Evolutionary conservation across 2,329 filamentous ascomycete species (phyloP).

Genomic region (Ascochyta clinopodiicola): DNA sequence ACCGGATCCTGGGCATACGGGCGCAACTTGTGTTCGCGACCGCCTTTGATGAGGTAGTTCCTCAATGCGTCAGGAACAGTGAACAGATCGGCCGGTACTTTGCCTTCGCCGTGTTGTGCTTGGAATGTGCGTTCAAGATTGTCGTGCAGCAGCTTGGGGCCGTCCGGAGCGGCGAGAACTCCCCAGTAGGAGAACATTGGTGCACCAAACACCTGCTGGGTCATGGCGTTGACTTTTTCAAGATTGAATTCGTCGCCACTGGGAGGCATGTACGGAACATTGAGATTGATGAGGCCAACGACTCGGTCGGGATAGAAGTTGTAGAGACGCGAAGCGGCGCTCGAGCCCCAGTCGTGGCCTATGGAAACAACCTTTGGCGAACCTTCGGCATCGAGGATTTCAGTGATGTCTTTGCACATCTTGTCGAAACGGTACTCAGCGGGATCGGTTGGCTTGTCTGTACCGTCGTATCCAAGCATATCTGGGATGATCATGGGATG

Average conservation of each 20-base stretch:
- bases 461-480: constrained; percentile 49
- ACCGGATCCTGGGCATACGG: constrained; percentile 42
- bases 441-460: constrained; percentile 41
- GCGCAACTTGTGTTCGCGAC: constrained; percentile 24
- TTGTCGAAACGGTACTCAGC: constrained; percentile 29
- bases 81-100: constrained; percentile 48
- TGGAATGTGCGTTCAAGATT: constrained; percentile 51
- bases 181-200: constrained; percentile 55
- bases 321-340: constrained; percentile 51
- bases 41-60: constrained; percentile 26
- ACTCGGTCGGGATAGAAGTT: constrained; percentile 52
- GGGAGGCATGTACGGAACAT: constrained; percentile 52
- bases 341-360: constrained; percentile 60
- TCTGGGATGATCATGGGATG: constrained; percentile 51
- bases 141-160: constrained; percentile 45
- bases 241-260: constrained; percentile 46
- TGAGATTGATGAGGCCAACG: constrained; percentile 52
- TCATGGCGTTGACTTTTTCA: constrained; percentile 41
- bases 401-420: constrained; percentile 33
- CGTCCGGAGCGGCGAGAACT: constrained; percentile 53
- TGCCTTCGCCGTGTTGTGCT: constrained; percentile 42
- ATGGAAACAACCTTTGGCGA: constrained; percentile 47
- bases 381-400: constrained; percentile 37
- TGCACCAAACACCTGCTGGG: constrained; percentile 47
- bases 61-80: constrained; percentile 48